Evolutionary conservation across 1,139 yeast genomes (phyloP), one percentile per base, ranked within the genome.

Genomic region (Candida albicans): DNA sequence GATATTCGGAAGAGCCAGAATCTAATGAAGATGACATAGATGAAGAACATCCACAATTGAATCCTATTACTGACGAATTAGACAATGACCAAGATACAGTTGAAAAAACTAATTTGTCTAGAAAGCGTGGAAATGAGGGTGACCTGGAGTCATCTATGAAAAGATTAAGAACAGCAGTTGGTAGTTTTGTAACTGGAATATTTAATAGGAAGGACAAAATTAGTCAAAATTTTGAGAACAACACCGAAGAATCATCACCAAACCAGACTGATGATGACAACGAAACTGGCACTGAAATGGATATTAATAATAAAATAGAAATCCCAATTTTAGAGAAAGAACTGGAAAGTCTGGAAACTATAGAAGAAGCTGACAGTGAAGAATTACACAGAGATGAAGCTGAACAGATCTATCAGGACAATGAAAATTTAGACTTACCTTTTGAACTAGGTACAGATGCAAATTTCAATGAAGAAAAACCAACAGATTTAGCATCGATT

Each of bases 101-200:
- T 18, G 22, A 18, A 18, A 5, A 18, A 18, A 18, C 22, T 3
- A 18, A 3, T 3, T 18, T 27, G 7, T n/a, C 32, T 11, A 27
- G 25, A 31, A 29, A 41, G 5, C 27, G 11, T 28, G 10, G 27
- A 10, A 32, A n/a, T 29, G 30, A 39, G 10, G 15, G 8, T 13
- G 38, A 39, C 9, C 18, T 29, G 8, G 33, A 32, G 9, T 45
- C 46, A n/a, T 26, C 39, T 1, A 13, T 41, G 2, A 45, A 45
- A 36, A 32, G 44, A 45, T 29, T 43, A 10, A 45, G 40, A 26
- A 32, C 14, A 6, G 37, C 42, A 13, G 25, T 44, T 10, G 25
- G 43, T 9, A 33, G 29, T 14, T 10, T 40, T 25, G 13, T 37
- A 2, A 2, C 29, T 7, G 28, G 32, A 2, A n/a, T 29, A n/a